Evolutionary conservation across 2,329 filamentous ascomycete species (phyloP).

Genomic region (Neofusicoccum laricinum): DNA sequence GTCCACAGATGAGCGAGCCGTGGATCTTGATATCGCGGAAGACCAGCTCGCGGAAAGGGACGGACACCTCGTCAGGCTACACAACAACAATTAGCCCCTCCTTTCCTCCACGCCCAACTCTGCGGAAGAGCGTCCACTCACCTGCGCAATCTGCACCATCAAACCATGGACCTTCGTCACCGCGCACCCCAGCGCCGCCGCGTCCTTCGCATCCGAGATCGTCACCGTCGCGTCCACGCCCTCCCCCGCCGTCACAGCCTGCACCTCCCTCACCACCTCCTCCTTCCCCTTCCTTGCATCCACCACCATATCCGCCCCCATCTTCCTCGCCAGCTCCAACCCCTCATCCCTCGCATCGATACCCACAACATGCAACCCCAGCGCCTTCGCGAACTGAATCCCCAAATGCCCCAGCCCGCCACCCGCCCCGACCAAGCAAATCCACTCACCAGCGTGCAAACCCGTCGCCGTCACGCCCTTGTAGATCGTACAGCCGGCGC

Average conservation of each 20-base stretch:
- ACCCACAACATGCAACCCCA: slow-evolving; percentile 52
- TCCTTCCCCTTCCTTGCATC: slow-evolving; percentile 52
- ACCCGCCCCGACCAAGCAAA: slow-evolving; percentile 34
- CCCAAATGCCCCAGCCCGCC: slow-evolving; percentile 49
- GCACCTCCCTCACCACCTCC: slow-evolving; percentile 47
- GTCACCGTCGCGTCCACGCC: slow-evolving; percentile 55
- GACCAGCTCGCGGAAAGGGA: slow-evolving; percentile 49
- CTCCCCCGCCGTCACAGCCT: slow-evolving; percentile 46
- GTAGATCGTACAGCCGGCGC: slow-evolving; percentile 54
- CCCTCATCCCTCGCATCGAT: slow-evolving; percentile 56
- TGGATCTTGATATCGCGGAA: slow-evolving; percentile 53
- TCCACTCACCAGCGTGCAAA: slow-evolving; percentile 39
- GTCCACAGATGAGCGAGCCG: slow-evolving; percentile 46
- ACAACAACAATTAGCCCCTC: not conserved
- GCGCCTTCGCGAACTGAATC: slow-evolving; percentile 49
- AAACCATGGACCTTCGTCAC: slow-evolving; percentile 59
- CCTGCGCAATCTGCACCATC: slow-evolving; percentile 59
- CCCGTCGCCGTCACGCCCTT: slow-evolving; percentile 44
- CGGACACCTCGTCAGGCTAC: slow-evolving; percentile 35
- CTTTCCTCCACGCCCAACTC: too few relatives aligned
- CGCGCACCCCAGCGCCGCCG: slow-evolving; percentile 52
- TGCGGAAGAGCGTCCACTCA: slow-evolving; percentile 20
- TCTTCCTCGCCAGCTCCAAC: slow-evolving; percentile 45
- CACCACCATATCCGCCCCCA: slow-evolving; percentile 52
- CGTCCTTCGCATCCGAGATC: slow-evolving; percentile 50